Evolutionary conservation across 352 stramenopile genomes (phyloP).

Genomic region (Thalassiosira ordinaria): DNA sequence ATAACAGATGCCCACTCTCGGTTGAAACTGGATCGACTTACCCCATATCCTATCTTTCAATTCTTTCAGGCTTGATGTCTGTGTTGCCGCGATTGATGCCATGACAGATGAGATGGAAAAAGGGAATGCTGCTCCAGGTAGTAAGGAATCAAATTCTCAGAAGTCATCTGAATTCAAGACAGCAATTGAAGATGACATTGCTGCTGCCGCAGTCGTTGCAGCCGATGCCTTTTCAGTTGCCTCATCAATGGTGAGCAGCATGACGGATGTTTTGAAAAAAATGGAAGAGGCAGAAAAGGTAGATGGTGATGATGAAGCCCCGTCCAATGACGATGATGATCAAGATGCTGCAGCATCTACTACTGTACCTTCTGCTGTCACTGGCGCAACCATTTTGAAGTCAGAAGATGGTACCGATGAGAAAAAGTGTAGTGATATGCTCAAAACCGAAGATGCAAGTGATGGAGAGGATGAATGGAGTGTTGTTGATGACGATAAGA

Average conservation of each 20-base stretch:
- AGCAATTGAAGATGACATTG: neutral
- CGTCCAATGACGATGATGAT: neutral
- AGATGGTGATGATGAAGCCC: constrained; percentile 2
- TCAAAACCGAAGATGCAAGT: constrained; percentile 31
- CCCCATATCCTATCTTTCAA: neutral
- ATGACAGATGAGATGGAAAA: constrained; percentile 14
- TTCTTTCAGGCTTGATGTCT: constrained; percentile 53
- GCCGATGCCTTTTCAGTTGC: constrained; percentile 42
- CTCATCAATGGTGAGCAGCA: constrained; percentile 30
- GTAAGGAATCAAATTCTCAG: constrained; percentile 5
- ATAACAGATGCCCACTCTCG: constrained; percentile 37
- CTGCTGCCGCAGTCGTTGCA: neutral
- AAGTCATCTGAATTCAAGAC: constrained; percentile 11
- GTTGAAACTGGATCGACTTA: constrained; percentile 32
- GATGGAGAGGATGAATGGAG: constrained; percentile 61
- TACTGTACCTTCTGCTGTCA: constrained; percentile 13
- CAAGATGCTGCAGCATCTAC: constrained; percentile 1
- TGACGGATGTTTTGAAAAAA: constrained; percentile 41
- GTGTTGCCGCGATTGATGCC: constrained; percentile 44
- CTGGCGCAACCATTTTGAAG: constrained; percentile 15
- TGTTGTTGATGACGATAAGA: constrained; percentile 59
- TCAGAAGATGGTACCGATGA: constrained; percentile 29
- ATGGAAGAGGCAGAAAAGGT: constrained; percentile 26
- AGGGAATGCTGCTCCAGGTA: neutral
- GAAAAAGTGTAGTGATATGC: constrained; percentile 17